Evolutionary conservation across 768 basidiomycete species (phyloP), one percentile per base, ranked within the genome.

Genomic region (Dioszegia aurantiaca): DNA sequence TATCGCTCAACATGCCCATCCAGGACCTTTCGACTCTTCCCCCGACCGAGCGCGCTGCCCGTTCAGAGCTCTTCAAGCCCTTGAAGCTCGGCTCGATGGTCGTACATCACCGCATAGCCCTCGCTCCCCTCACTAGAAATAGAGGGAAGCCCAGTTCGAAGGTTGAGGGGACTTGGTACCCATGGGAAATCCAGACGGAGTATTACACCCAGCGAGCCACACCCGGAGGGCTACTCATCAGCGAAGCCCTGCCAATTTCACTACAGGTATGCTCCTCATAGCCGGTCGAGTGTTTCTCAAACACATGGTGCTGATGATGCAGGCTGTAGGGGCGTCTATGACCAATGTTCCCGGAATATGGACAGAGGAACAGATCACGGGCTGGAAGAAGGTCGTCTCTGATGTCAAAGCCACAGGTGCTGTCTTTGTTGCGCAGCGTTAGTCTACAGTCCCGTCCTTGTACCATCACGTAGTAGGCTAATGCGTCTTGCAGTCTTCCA

Each of bases 381-480:
- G 74, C 0, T 87, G 85, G 86, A 83, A 82, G 66, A 67, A 80
- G 76, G 72, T 89, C 14, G 82, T 81, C 11, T 79, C 82, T 5
- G 81, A 79, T 0, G 85, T 86, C 0, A 85, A 87, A 62, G 80
- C 78, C 1, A 79, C 81, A 43, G 80, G 80, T 2, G 82, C 80
- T 0, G 80, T 75, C 68, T 81, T 86, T 30, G 84, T 78, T 69
- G 57, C 81, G 26, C 85, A 86, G 67, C 79, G 56, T 57, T 33
- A 48, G 56, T 48, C 21, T 14, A 17, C 36, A 19, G 21, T 30
- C 6, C 26, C 33, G 27, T 48, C 26, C n/a, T 16, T 30, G 11
- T n/a, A 30, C 24, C 4, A 6, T 24, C 6, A 23, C 19, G 3
- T 14, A 47, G 26, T 3, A 51, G 28, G 9, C 23, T 31, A 48